Conservation (phyloP, 306 rosid species). For the Cicer cuneatum region DNA sequence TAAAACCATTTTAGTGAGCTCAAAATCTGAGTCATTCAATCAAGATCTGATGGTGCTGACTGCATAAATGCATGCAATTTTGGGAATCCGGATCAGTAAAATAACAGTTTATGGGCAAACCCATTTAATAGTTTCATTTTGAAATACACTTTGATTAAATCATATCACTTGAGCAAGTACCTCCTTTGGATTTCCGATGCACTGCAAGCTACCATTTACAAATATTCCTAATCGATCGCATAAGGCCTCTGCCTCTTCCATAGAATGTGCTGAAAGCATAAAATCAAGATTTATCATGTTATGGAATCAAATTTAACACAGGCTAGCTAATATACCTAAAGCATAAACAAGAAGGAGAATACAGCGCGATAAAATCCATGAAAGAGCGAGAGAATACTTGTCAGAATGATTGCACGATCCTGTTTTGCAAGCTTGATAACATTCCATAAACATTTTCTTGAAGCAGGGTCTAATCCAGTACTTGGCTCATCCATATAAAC, state of each 20-base stretch:
- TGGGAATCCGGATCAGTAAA: not conserved
- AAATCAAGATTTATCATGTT: conserved; percentile 39
- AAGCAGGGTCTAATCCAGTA: conserved; percentile 88
- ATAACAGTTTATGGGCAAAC: not conserved
- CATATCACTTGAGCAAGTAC: conserved; percentile 44
- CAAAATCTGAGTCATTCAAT: not conserved
- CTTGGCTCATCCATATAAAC: conserved; percentile 97
- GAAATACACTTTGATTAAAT: conserved; percentile 33
- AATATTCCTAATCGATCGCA: conserved; percentile 88
- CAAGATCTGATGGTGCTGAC: not conserved
- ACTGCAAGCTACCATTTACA: conserved; percentile 83
- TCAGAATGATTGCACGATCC: conserved; percentile 83
- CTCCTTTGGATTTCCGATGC: conserved; percentile 92
- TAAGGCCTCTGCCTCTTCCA: conserved; percentile 92
- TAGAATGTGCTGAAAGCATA: conserved; percentile 82
- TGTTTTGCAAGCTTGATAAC: conserved; percentile 77
- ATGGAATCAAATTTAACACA: conserved; percentile 24
- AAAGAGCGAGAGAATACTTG: conserved; percentile 61
- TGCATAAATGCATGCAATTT: not conserved
- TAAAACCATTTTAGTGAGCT: not conserved
- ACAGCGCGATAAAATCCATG: conserved; percentile 24
- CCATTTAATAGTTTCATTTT: conserved; percentile 12
- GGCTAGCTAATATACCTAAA: not conserved
- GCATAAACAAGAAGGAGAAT: conserved; percentile 16
- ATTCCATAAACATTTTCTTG: conserved; percentile 81